phyloP scores from a whole-genome alignment of 371 early-diverging fungal species.

The Circinella minor region DNA sequence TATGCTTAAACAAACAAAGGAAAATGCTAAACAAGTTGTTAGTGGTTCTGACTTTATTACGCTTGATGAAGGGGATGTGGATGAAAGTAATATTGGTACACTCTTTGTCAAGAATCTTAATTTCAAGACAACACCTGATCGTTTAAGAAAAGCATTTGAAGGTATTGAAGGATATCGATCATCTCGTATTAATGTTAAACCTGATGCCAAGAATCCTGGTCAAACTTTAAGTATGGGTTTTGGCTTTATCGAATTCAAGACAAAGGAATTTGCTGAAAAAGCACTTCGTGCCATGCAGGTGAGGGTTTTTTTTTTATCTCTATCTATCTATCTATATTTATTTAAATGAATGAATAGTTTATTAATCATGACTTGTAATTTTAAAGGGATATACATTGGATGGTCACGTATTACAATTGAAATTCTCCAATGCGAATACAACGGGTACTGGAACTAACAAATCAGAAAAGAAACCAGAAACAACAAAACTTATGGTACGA shows the following conservation, averaged over 20 bases:
- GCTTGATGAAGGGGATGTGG: slow-evolving; percentile 46
- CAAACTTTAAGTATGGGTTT: slow-evolving; percentile 92
- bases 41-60: slow-evolving; percentile 52
- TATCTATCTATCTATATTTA: too few relatives aligned
- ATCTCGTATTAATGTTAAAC: slow-evolving; percentile 80
- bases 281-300: slow-evolving; percentile 85
- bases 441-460: slow-evolving; percentile 62
- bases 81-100: slow-evolving; percentile 64
- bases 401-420: slow-evolving; percentile 85
- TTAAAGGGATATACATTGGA: slow-evolving; percentile 74
- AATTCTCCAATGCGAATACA: slow-evolving; percentile 84
- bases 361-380: too few relatives aligned
- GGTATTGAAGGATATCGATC: slow-evolving; percentile 76
- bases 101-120: slow-evolving; percentile 95
- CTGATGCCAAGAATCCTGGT: slow-evolving; percentile 78
- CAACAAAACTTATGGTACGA: slow-evolving; percentile 92
- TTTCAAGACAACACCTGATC: slow-evolving; percentile 85
- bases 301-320: too few relatives aligned
- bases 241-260: slow-evolving; percentile 93
- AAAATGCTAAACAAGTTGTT: slow-evolving; percentile 32
- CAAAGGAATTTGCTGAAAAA: slow-evolving; percentile 75
- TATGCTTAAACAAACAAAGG: slow-evolving; percentile 26
- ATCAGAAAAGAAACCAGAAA: slow-evolving; percentile 43
- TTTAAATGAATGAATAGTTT: too few relatives aligned
- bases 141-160: slow-evolving; percentile 72